Conservation (phyloP, 345 rosid genomes). For the Syzygium aromaticum region DNA sequence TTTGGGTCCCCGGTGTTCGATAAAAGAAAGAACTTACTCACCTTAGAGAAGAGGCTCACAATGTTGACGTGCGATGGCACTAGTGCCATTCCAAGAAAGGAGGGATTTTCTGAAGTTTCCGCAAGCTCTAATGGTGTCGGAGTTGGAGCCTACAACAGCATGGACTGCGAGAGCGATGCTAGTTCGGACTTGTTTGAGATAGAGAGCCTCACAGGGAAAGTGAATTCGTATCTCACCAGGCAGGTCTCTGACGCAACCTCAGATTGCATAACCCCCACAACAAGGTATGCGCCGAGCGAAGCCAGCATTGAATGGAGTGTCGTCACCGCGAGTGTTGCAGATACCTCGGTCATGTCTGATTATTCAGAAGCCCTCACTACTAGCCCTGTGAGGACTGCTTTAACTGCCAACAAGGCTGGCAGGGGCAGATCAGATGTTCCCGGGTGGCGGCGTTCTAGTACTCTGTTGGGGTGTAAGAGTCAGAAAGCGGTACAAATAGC, state of each 20-base stretch:
- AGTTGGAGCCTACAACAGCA: constrained; percentile 7
- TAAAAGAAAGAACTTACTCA: constrained; percentile 19
- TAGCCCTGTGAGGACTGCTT: not conserved
- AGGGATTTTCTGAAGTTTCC: constrained; percentile 3
- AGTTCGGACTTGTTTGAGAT: constrained; percentile 89
- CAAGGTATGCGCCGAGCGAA: constrained; percentile 72
- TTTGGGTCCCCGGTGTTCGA: constrained; percentile 45
- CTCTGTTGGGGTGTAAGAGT: constrained; percentile 63
- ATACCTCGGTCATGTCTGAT: constrained; percentile 56
- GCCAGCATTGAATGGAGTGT: constrained; percentile 91
- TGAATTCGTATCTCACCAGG: constrained; percentile 43
- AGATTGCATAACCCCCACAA: constrained; percentile 34
- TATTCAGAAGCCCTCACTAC: constrained; percentile 23
- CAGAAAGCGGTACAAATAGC: constrained; percentile 56
- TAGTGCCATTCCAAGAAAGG: constrained; percentile 18
- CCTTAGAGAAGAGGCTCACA: constrained; percentile 33
- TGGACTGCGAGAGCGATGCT: constrained; percentile 42
- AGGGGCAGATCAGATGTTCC: constrained; percentile 10
- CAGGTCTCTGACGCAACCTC: constrained; percentile 49
- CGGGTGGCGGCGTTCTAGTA: constrained; percentile 21
- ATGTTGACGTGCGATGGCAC: constrained; percentile 32
- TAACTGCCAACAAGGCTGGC: not conserved
- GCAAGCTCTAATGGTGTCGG: constrained; percentile 4
- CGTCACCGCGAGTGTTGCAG: constrained; percentile 75
- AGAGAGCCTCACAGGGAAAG: constrained; percentile 63